Evolutionary conservation across 176 grass and related monocot species (phyloP).

Genomic region (Aegilops longissima): DNA sequence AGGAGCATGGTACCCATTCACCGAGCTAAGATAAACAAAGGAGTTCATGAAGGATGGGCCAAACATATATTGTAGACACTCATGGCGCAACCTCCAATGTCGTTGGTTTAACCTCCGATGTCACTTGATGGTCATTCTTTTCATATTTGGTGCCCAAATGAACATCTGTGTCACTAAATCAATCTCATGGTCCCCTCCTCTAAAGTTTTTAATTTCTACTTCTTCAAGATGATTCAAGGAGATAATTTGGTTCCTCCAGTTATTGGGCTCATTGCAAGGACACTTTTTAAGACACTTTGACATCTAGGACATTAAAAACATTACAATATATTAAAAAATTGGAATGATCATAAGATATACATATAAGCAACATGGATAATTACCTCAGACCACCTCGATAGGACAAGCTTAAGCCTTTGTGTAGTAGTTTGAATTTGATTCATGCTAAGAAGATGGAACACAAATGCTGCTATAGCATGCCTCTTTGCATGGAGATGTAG

Average conservation of each 20-base stretch:
- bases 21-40: too few species aligned
- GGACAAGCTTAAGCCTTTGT: neutral
- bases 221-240: neutral
- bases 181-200: too few species aligned
- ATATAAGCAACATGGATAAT: neutral
- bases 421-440: neutral
- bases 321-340: neutral
- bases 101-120: too few species aligned
- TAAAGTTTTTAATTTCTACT: neutral
- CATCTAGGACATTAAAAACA: neutral
- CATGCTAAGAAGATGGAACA: neutral
- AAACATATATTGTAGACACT: too few species aligned
- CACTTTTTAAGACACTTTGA: neutral
- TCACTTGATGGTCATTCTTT: too few species aligned
- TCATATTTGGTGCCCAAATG: too few species aligned
- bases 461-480: neutral
- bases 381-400: neutral
- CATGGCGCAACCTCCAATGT: too few species aligned
- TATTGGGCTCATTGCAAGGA: neutral
- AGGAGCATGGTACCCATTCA: too few species aligned
- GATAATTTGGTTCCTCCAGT: neutral
- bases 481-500: neutral
- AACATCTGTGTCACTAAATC: too few species aligned
- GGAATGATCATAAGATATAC: neutral
- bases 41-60: too few species aligned